These are phyloP conservation scores for Aspergillus niger DNA, from an alignment of 2,329 filamentous ascomycete species.

Conservation along the genomic window DNA sequence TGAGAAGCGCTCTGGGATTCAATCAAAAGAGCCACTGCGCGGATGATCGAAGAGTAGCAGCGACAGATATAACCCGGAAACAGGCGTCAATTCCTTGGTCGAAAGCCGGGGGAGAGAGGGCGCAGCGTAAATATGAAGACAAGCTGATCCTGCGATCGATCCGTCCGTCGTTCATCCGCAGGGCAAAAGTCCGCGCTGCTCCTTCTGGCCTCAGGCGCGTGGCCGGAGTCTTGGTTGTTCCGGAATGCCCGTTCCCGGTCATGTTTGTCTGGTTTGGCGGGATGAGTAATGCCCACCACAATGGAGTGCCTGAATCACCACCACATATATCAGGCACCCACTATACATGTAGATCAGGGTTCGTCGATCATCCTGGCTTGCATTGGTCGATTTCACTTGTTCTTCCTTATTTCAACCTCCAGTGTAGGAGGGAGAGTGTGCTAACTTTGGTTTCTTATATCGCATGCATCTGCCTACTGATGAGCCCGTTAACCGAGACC, in stretches of 20 bases:
- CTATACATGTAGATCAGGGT: neutral
- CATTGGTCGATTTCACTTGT: neutral
- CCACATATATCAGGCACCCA: neutral
- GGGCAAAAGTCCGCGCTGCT: conserved; percentile 27
- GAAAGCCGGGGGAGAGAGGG: conserved; percentile 15
- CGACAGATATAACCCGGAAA: conserved; percentile 10
- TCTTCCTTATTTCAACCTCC: neutral
- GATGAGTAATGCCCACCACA: neutral
- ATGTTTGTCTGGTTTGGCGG: conserved; percentile 13
- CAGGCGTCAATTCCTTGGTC: conserved; percentile 21
- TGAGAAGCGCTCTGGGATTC: conserved; percentile 1
- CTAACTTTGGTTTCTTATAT: neutral
- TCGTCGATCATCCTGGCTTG: neutral
- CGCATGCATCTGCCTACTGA: neutral
- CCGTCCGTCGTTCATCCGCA: conserved; percentile 21
- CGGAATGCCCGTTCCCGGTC: neutral
- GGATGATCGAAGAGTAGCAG: conserved; percentile 6
- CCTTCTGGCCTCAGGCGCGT: conserved; percentile 26
- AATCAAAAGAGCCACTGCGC: conserved; percentile 11
- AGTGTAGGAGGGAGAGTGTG: neutral
- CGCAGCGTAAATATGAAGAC: conserved; percentile 14
- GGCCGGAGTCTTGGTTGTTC: conserved; percentile 20
- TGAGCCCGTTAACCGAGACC: too few relatives aligned
- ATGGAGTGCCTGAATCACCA: neutral
- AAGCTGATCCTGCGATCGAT: conserved; percentile 28